Evolutionary conservation across 208 protist species (phyloP).

Genomic region (Blastocrithidia nonstop): DNA sequence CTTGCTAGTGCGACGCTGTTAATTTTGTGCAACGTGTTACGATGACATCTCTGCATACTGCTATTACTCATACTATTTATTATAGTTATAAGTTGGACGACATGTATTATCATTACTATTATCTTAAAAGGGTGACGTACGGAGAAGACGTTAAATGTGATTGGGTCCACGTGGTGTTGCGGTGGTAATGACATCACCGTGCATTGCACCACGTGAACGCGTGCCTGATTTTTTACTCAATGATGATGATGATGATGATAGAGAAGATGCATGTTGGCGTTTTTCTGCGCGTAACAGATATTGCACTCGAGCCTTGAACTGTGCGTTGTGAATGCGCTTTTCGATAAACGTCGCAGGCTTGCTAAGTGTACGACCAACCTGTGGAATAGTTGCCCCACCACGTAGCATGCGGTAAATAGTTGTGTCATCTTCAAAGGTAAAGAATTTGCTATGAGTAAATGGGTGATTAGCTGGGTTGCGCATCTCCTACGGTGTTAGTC

Average conservation of each 20-base stretch:
- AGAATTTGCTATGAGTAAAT: slow-evolving; percentile 78
- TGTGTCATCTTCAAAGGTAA: slow-evolving; percentile 69
- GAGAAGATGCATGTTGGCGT: slow-evolving; percentile 5
- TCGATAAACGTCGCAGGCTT: slow-evolving; percentile 76
- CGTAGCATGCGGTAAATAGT: slow-evolving; percentile 77
- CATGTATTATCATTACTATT: not conserved
- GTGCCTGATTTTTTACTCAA: not conserved
- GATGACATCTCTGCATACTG: too few species aligned
- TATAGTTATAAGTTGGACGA: not conserved
- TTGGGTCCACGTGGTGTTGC: too few species aligned
- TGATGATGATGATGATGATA: not conserved
- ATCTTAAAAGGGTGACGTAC: too few species aligned
- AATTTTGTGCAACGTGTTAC: too few species aligned
- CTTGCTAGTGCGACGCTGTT: too few species aligned
- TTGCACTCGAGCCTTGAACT: slow-evolving; percentile 79
- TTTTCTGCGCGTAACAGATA: slow-evolving; percentile 56
- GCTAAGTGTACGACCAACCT: slow-evolving; percentile 67
- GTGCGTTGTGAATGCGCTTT: slow-evolving; percentile 65
- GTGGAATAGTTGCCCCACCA: slow-evolving; percentile 54
- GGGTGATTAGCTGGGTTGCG: slow-evolving; percentile 78
- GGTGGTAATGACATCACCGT: too few species aligned
- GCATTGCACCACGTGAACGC: not conserved
- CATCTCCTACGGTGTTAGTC: slow-evolving; percentile 42
- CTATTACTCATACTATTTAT: too few species aligned
- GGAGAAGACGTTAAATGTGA: too few species aligned